Percentiles rank a stretch among this genome's conserved stretches.
Conservation (phyloP, 1,284 basidiomycete species). For the Sutorius eximius region DNA sequence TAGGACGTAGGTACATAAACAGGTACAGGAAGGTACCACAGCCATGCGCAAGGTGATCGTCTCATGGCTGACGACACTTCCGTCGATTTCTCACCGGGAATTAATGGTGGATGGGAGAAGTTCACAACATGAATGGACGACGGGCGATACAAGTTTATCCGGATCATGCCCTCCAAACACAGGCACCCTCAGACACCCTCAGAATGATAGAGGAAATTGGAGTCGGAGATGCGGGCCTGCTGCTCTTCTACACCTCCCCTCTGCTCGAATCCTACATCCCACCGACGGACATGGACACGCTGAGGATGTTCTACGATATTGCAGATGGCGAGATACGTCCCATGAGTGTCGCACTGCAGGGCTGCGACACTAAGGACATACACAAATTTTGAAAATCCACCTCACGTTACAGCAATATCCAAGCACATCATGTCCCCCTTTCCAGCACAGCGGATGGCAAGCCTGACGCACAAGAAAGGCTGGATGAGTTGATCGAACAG, state of each 20-base stretch:
- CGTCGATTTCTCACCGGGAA: background rate
- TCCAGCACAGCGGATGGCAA: background rate
- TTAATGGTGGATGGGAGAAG: background rate
- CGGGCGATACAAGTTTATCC: background rate
- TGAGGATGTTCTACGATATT: background rate
- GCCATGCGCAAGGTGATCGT: background rate
- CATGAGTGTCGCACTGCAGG: conserved; percentile 1
- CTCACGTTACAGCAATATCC: background rate
- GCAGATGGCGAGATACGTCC: background rate
- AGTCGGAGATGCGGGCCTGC: background rate
- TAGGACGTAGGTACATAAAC: conserved; percentile 3
- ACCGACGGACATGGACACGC: background rate
- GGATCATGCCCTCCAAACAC: background rate
- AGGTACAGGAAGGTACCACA: too few relatives aligned
- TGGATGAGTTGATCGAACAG: background rate
- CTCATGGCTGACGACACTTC: background rate
- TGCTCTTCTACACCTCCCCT: conserved; percentile 2
- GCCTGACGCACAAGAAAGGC: background rate
- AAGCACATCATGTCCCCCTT: background rate
- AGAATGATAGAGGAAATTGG: background rate
- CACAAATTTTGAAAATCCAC: background rate
- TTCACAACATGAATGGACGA: background rate
- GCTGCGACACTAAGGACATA: background rate
- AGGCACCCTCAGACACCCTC: too few relatives aligned
- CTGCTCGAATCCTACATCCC: background rate